A percentile compares a stretch with the other conserved stretches of the same genome.
These are phyloP conservation scores for Trichoderma virens DNA, from an alignment of 495 filamentous ascomycete species.

Conservation along the genomic window DNA sequence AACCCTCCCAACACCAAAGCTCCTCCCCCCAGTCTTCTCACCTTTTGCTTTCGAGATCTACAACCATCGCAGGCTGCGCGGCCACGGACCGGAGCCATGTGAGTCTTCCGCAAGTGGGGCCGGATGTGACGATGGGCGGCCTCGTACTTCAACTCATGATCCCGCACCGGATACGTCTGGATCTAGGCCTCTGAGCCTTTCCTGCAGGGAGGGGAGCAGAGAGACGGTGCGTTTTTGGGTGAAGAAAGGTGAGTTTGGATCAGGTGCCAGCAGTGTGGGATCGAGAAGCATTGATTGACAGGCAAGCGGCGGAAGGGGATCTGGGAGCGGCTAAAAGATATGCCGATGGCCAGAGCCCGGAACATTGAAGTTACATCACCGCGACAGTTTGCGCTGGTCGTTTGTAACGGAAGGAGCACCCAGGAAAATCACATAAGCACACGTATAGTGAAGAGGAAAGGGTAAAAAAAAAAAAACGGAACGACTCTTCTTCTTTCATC, in stretches of 20 bases:
- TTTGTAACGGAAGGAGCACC: not conserved
- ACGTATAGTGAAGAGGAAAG: not conserved
- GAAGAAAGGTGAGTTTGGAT: not conserved
- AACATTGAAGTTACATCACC: not conserved
- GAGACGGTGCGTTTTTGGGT: not conserved
- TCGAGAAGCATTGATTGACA: not conserved
- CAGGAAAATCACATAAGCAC: not conserved
- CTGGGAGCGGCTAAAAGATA: not conserved
- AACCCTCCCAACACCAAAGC: not conserved
- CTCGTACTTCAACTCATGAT: not conserved
- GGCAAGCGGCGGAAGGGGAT: not conserved
- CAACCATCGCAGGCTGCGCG: constrained; percentile 7
- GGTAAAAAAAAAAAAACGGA: not conserved
- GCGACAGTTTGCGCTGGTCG: not conserved
- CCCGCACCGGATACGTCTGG: not conserved
- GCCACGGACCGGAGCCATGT: constrained; percentile 8
- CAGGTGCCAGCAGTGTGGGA: not conserved
- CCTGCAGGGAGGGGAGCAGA: not conserved
- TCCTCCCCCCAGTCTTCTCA: not conserved
- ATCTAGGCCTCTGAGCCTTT: not conserved
- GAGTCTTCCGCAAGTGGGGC: constrained; percentile 1
- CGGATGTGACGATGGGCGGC: constrained; percentile 1
- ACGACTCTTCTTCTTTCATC: not conserved
- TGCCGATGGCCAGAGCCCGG: not conserved
- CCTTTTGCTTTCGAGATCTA: constrained; percentile 5